Percentiles rank a stretch among this genome's conserved stretches.
Conservation (phyloP, 2,329 filamentous ascomycete species). For the Ceratocystis papillata region DNA sequence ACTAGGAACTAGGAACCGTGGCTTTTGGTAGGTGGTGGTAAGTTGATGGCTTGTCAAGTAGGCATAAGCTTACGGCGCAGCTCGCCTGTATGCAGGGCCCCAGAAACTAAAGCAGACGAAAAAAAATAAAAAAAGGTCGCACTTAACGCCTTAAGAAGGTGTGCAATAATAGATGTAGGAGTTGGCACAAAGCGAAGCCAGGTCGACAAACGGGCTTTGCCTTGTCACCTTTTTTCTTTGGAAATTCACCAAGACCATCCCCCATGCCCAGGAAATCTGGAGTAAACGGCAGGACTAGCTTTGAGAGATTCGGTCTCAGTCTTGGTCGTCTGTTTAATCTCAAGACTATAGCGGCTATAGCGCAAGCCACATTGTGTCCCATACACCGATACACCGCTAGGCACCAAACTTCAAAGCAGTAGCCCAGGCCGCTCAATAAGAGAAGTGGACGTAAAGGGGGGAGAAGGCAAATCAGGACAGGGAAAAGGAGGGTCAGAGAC, state of each 20-base stretch:
- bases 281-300: too few species aligned
- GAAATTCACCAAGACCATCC: background rate
- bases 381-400: background rate
- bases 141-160: too few species aligned
- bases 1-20: background rate
- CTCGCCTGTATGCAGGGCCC: conserved; percentile 4
- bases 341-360: conserved; percentile 5
- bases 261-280: too few species aligned
- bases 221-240: background rate
- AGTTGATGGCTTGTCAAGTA: conserved; percentile 2
- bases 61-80: conserved; percentile 12
- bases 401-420: background rate
- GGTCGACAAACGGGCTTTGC: background rate
- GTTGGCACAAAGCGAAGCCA: too few species aligned
- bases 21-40: background rate
- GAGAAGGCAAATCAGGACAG: background rate
- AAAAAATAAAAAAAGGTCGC: background rate
- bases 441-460: background rate
- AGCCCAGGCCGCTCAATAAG: background rate
- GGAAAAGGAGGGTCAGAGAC: background rate
- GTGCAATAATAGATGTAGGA: too few species aligned
- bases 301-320: too few species aligned
- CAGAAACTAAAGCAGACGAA: background rate
- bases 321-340: background rate
- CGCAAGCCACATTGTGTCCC: background rate